Conservation (phyloP, 2,329 filamentous ascomycete genomes). For the Monosporascus sp. region DNA sequence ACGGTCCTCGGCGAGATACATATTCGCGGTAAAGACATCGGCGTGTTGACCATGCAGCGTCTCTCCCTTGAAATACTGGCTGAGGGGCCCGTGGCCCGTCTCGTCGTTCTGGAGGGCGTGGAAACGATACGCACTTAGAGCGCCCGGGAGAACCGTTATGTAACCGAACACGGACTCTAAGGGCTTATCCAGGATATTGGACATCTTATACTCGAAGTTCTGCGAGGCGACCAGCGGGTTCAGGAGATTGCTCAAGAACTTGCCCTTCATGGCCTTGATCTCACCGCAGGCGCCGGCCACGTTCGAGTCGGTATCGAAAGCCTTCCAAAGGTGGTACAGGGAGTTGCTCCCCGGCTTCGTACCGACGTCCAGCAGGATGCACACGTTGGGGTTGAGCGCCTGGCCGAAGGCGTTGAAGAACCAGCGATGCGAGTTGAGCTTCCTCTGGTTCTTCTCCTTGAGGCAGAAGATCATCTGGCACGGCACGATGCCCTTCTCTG, state of each 20-base stretch:
- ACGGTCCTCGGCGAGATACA: constrained; percentile 98
- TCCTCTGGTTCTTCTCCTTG: constrained; percentile 96
- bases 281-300: constrained; percentile 96
- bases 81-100: constrained; percentile 82
- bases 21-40: constrained; percentile 97
- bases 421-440: constrained; percentile 97
- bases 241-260: constrained; percentile 76
- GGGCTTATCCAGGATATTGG: constrained; percentile 97
- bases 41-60: constrained; percentile 85
- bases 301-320: constrained; percentile 95
- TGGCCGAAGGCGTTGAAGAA: constrained; percentile 98
- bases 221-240: constrained; percentile 94
- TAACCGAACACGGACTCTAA: constrained; percentile 97
- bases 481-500: constrained; percentile 96
- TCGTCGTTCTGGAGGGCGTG: constrained; percentile 95
- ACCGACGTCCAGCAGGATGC: constrained; percentile 93
- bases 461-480: constrained; percentile 98
- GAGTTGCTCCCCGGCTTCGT: constrained; percentile 85
- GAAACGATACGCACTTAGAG: constrained; percentile 97
- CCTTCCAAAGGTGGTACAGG: constrained; percentile 98
- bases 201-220: constrained; percentile 99
- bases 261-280: constrained; percentile 95
- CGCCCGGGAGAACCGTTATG: constrained; percentile 92
- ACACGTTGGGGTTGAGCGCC: constrained; percentile 90
- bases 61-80: constrained; percentile 96